A percentile compares a stretch with the other conserved stretches of the same genome.
Conservation (phyloP, 78 protist genomes). For the Dictyostelium brefeldianum region DNA sequence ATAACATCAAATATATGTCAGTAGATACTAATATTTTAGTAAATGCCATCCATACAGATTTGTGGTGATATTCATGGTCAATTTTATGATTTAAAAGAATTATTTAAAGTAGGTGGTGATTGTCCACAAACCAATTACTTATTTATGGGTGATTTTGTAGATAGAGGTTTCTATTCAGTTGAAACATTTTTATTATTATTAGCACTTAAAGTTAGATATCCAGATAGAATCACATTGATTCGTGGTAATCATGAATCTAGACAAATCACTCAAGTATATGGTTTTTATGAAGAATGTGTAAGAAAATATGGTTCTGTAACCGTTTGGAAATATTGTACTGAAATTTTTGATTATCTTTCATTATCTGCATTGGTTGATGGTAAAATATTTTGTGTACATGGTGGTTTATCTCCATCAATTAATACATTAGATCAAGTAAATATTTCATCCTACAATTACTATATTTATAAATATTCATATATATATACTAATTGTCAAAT, state of each 20-base stretch:
- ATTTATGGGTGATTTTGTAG: slow-evolving; percentile 99
- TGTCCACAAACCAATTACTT: slow-evolving; percentile 98
- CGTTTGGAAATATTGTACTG: slow-evolving; percentile 99
- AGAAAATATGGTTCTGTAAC: slow-evolving; percentile 98
- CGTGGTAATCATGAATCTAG: slow-evolving; percentile 99
- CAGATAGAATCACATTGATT: slow-evolving; percentile 97
- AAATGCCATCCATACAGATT: slow-evolving; percentile 68
- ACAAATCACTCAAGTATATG: slow-evolving; percentile 99
- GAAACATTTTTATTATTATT: slow-evolving; percentile 98
- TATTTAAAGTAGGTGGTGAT: slow-evolving; percentile 98
- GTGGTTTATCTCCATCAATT: slow-evolving; percentile 99
- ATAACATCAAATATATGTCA: no score
- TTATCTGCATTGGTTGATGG: slow-evolving; percentile 97
- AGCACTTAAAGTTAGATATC: slow-evolving; percentile 98
- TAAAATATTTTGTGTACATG: slow-evolving; percentile 98
- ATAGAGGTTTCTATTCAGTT: slow-evolving; percentile 98
- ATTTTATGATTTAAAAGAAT: slow-evolving; percentile 98
- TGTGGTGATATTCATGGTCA: slow-evolving; percentile 99
- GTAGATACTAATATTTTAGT: no score
- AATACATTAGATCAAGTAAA: slow-evolving; percentile 94
- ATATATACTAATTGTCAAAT: neutral
- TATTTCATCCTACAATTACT: neutral
- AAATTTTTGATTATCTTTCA: slow-evolving; percentile 98
- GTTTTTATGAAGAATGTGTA: slow-evolving; percentile 99
- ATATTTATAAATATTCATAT: neutral